Conservation (phyloP, 441 rosid species). For the Breynia disticha region DNA sequence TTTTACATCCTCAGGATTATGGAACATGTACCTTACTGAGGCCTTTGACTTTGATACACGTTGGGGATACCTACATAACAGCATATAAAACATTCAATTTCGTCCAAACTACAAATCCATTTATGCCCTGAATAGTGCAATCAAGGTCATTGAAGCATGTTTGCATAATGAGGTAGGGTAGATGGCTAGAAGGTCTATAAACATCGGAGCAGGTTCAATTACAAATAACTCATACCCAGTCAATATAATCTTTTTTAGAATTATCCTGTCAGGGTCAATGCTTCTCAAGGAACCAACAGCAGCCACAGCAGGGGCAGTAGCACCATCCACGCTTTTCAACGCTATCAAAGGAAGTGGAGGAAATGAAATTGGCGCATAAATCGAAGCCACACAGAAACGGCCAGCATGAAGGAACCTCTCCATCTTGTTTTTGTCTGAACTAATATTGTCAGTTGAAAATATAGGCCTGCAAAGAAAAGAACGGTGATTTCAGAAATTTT, state of each 20-base stretch:
- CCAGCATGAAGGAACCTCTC: slow-evolving; percentile 90
- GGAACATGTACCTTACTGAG: slow-evolving; percentile 80
- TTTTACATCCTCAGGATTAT: slow-evolving; percentile 84
- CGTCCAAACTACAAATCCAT: too few relatives aligned
- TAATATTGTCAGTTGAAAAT: slow-evolving; percentile 67
- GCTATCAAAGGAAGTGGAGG: slow-evolving; percentile 76
- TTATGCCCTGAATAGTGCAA: too few relatives aligned
- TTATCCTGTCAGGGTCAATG: slow-evolving; percentile 72
- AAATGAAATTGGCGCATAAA: slow-evolving; percentile 86
- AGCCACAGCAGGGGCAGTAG: slow-evolving; percentile 46
- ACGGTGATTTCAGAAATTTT: background rate
- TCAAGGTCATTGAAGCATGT: too few relatives aligned
- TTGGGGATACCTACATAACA: slow-evolving; percentile 71
- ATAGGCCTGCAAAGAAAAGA: slow-evolving; percentile 51
- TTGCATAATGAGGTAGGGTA: too few relatives aligned
- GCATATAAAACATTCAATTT: too few relatives aligned
- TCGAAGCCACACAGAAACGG: slow-evolving; percentile 64
- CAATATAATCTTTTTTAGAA: slow-evolving; percentile 74
- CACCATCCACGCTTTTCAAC: slow-evolving; percentile 47
- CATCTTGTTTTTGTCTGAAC: slow-evolving; percentile 90
- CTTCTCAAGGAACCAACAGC: slow-evolving; percentile 88
- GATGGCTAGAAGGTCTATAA: too few relatives aligned
- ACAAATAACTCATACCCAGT: slow-evolving; percentile 55
- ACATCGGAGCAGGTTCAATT: slow-evolving; percentile 3
- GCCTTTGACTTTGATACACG: slow-evolving; percentile 87